phyloP scores from a whole-genome alignment of 1,284 basidiomycete species.

The Phenoliferia sp. region DNA sequence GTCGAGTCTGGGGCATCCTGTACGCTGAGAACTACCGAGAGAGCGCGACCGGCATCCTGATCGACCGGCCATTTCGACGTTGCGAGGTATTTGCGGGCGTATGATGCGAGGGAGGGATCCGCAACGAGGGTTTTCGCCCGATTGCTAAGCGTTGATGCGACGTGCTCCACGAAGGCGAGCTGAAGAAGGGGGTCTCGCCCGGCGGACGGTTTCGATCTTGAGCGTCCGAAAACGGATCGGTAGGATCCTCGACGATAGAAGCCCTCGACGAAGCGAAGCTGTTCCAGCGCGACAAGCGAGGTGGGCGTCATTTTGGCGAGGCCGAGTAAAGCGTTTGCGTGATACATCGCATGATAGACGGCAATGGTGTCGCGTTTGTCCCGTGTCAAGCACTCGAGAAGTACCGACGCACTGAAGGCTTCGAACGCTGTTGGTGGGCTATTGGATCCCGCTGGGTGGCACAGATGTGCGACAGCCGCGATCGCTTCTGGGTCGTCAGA shows the following conservation, averaged over 20 bases:
- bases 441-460: constrained; percentile 6
- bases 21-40: constrained; percentile 2
- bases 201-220: background rate
- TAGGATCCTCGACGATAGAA: constrained; percentile 19
- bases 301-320: background rate
- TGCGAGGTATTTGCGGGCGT: background rate
- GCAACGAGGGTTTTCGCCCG: background rate
- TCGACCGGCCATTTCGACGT: background rate
- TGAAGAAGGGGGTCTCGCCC: constrained; percentile 20
- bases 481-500: constrained; percentile 58
- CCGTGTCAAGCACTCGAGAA: constrained; percentile 80
- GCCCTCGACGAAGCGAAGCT: constrained; percentile 19
- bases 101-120: background rate
- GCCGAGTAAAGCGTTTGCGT: constrained; percentile 40
- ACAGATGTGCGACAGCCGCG: constrained; percentile 33
- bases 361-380: constrained; percentile 77
- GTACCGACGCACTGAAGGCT: constrained; percentile 65
- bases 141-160: background rate
- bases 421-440: constrained; percentile 54
- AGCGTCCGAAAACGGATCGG: constrained; percentile 8
- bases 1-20: constrained; percentile 7
- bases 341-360: constrained; percentile 66
- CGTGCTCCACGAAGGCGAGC: constrained; percentile 19
- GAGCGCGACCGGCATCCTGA: background rate
- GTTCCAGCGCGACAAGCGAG: constrained; percentile 4